Percentiles rank a stretch among this genome's conserved stretches.
phyloP scores from a whole-genome alignment of 345 rosid species.

The Nephelium lappaceum region DNA sequence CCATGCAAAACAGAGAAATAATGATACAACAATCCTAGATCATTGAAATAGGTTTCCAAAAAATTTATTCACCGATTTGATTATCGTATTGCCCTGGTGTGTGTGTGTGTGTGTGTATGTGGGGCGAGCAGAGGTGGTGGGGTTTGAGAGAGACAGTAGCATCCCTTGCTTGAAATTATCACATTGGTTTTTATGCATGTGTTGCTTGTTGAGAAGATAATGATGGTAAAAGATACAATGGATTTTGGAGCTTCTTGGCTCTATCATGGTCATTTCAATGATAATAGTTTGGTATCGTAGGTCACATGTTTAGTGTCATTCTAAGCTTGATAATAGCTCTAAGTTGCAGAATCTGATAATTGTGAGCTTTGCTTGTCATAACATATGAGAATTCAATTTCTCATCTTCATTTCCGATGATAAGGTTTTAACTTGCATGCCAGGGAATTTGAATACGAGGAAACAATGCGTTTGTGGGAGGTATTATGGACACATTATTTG shows the following conservation, averaged over 20 bases:
- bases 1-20: not conserved
- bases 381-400: not conserved
- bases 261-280: not conserved
- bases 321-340: not conserved
- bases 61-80: not conserved
- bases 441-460: constrained; percentile 88
- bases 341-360: not conserved
- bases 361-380: not conserved
- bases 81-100: not conserved
- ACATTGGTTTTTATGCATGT: not conserved
- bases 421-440: constrained; percentile 20
- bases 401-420: constrained; percentile 14
- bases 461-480: constrained; percentile 91
- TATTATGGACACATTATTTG: constrained; percentile 84
- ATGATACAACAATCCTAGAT: not conserved
- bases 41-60: not conserved
- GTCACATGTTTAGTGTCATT: not conserved
- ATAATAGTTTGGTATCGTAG: constrained; percentile 2
- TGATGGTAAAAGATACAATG: not conserved
- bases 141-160: not conserved
- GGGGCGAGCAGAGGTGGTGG: not conserved
- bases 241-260: constrained; percentile 11
- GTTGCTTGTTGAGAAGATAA: not conserved
- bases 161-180: not conserved
- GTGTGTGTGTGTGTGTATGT: not conserved